Conservation (phyloP, 2,329 filamentous ascomycete genomes). For the Eutypella sp. region DNA sequence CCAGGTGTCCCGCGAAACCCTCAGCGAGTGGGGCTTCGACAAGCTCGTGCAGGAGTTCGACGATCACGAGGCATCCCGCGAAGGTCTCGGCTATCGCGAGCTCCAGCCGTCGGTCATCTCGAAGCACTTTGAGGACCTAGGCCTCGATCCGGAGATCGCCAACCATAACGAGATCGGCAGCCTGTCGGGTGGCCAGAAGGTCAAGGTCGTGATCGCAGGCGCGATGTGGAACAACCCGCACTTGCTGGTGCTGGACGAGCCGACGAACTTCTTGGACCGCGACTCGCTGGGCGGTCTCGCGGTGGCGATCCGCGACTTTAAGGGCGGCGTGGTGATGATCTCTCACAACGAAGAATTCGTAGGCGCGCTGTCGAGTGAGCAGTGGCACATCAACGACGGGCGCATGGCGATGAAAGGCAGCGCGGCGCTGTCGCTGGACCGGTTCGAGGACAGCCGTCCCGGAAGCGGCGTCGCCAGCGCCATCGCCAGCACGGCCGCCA, state of each 20-base stretch:
- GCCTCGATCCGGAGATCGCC: conserved; percentile 93
- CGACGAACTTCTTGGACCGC: conserved; percentile 98
- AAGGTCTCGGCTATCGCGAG: conserved; percentile 92
- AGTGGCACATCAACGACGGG: conserved; percentile 90
- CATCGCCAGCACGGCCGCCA: conserved; percentile 40
- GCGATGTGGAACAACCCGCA: conserved; percentile 99
- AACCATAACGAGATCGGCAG: conserved; percentile 98
- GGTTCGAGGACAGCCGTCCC: conserved; percentile 73
- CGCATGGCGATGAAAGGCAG: conserved; percentile 80
- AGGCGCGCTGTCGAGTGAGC: conserved; percentile 88
- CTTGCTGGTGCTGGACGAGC: conserved; percentile 93
- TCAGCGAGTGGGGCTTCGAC: conserved; percentile 77
- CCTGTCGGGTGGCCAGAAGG: conserved; percentile 94
- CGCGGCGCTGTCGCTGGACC: conserved; percentile 67
- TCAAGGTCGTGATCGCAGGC: conserved; percentile 95
- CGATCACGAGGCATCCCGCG: conserved; percentile 96
- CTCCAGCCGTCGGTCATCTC: conserved; percentile 90
- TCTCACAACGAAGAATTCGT: conserved; percentile 99
- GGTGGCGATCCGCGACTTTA: conserved; percentile 97
- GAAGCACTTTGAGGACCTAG: conserved; percentile 97
- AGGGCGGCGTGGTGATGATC: conserved; percentile 98
- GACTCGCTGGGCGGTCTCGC: conserved; percentile 94
- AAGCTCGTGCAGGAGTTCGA: conserved; percentile 98
- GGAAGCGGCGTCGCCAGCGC: conserved; percentile 54
- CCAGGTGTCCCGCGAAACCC: conserved; percentile 87